phyloP scores from a whole-genome alignment of 1,139 yeast genomes.

The Pichia sp. region DNA sequence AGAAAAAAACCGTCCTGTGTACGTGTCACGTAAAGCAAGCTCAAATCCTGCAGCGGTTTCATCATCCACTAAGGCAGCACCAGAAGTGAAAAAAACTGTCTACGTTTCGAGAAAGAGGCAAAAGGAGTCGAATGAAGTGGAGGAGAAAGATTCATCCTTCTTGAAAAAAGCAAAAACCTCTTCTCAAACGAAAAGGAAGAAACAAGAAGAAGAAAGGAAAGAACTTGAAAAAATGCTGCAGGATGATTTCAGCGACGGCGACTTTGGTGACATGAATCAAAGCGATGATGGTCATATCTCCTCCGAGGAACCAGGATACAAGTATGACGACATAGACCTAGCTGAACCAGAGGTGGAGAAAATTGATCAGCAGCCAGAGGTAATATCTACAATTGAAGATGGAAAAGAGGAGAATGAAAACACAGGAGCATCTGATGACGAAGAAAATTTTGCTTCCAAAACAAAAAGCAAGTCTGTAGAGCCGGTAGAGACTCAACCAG shows the following conservation, averaged over 20 bases:
- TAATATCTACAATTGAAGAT: not conserved
- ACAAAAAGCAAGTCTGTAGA: not conserved
- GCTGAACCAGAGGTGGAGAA: slow-evolving; percentile 8
- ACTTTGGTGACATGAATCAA: slow-evolving; percentile 7
- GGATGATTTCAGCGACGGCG: slow-evolving; percentile 20
- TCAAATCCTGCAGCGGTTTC: slow-evolving; percentile 15
- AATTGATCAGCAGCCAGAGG: not conserved
- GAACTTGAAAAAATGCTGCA: slow-evolving; percentile 26
- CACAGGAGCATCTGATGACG: not conserved
- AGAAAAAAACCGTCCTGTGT: slow-evolving; percentile 10
- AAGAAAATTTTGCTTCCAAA: not conserved
- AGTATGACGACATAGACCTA: slow-evolving; percentile 16
- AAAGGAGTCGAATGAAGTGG: slow-evolving; percentile 14
- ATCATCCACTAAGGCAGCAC: not conserved
- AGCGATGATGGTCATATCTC: slow-evolving; percentile 3
- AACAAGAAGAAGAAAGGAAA: slow-evolving; percentile 15
- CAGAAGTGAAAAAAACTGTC: slow-evolving; percentile 9
- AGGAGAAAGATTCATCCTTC: not conserved
- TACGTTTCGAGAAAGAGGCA: slow-evolving; percentile 15
- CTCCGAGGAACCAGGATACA: slow-evolving; percentile 6
- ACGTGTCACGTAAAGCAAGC: slow-evolving; percentile 13
- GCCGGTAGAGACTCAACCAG: slow-evolving; percentile 6
- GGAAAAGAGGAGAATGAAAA: not conserved
- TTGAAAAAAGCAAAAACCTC: slow-evolving; percentile 14
- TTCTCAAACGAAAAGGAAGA: slow-evolving; percentile 13